Conservation (phyloP, 179 eudicot genomes). For the Sideroxylon spinosum region DNA sequence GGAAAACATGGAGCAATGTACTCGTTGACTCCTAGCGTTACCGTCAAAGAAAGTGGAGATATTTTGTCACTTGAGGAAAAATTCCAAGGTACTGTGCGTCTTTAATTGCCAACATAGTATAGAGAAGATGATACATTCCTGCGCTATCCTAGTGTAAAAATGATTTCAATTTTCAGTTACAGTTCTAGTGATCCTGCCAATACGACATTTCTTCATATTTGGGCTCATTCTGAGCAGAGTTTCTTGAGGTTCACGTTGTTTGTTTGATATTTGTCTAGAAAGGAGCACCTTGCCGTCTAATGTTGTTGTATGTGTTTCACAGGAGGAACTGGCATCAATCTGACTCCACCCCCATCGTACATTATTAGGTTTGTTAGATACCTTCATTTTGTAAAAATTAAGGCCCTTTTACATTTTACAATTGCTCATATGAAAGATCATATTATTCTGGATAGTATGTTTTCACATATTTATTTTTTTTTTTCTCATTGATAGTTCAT, state of each 20-base stretch:
- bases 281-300: constrained; percentile 7
- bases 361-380: constrained; percentile 54
- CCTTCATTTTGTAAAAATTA: background rate
- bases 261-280: background rate
- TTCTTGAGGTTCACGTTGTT: background rate
- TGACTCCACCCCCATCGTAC: constrained; percentile 82
- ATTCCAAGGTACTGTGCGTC: constrained; percentile 57
- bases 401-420: background rate
- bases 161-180: background rate
- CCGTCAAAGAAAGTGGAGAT: constrained; percentile 84
- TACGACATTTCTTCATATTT: background rate
- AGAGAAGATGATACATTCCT: background rate
- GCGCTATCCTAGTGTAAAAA: background rate
- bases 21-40: constrained; percentile 78
- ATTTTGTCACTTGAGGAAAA: constrained; percentile 88
- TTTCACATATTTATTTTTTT: background rate
- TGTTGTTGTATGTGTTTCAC: constrained; percentile 20
- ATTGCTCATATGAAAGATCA: background rate
- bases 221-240: background rate
- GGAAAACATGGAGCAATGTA: constrained; percentile 78
- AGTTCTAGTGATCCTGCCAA: background rate
- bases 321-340: constrained; percentile 96
- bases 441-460: background rate
- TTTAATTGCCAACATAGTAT: constrained; percentile 1
- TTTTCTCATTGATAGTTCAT: background rate